A percentile compares a stretch with the other conserved stretches of the same genome.
These are phyloP conservation scores for Aspergillus novoparasiticus DNA, from an alignment of 2,329 filamentous ascomycete genomes.

Conservation along the genomic window DNA sequence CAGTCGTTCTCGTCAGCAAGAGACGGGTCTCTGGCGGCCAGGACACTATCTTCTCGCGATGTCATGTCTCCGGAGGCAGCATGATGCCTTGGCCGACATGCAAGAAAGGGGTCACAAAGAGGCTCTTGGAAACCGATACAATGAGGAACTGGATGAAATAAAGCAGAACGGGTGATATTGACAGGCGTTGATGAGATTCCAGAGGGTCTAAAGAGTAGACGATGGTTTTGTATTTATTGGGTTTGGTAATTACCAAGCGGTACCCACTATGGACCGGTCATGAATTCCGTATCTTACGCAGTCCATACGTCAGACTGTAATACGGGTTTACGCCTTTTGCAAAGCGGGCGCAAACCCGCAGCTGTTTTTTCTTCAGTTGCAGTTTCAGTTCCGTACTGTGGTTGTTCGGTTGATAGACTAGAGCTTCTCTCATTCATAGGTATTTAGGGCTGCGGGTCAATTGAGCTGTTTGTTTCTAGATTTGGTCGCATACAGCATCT, in stretches of 20 bases:
- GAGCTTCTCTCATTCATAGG: background rate
- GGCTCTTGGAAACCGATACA: background rate
- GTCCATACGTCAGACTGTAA: background rate
- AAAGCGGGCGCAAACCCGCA: background rate
- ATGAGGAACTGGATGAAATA: background rate
- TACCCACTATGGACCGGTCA: background rate
- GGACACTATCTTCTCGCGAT: slow-evolving; percentile 49
- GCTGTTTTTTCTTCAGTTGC: background rate
- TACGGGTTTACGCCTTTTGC: background rate
- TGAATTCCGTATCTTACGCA: background rate
- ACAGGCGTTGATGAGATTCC: slow-evolving; percentile 3
- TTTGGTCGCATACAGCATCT: background rate
- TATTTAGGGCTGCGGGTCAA: background rate
- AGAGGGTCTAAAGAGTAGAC: background rate
- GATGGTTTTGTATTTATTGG: slow-evolving; percentile 4
- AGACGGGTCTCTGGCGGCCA: slow-evolving; percentile 47
- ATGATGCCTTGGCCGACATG: slow-evolving; percentile 30
- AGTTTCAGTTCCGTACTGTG: background rate
- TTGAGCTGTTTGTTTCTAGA: background rate
- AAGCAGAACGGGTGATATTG: slow-evolving; percentile 4
- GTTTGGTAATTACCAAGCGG: background rate
- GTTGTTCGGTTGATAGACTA: background rate
- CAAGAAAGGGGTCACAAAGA: background rate
- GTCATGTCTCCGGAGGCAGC: slow-evolving; percentile 44
- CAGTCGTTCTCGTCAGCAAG: slow-evolving; percentile 57